Percentiles rank a stretch among this genome's conserved stretches.
These are phyloP conservation scores for Chlamydomonas sp. DNA, from an alignment of 139 green algal species.

Conservation along the genomic window DNA sequence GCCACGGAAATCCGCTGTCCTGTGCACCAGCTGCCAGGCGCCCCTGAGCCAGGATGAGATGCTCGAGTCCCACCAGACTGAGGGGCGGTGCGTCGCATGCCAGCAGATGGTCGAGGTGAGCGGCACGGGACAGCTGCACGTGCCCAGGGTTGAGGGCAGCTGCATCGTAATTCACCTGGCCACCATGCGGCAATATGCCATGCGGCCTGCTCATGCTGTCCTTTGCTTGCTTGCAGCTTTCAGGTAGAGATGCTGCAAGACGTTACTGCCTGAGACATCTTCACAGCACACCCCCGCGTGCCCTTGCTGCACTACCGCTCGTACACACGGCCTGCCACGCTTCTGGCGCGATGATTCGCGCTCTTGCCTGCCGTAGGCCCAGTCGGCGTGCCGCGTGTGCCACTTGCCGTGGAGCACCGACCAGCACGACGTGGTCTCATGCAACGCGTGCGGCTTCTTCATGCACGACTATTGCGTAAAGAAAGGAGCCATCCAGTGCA, in stretches of 20 bases:
- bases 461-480: slow-evolving; percentile 37
- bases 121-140: neutral
- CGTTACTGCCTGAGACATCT: too few species aligned
- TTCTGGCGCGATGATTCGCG: neutral
- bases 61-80: neutral
- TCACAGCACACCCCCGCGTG: too few species aligned
- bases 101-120: slow-evolving; percentile 33
- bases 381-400: slow-evolving; percentile 30
- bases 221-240: too few species aligned
- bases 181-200: too few species aligned
- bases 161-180: neutral
- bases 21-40: slow-evolving; percentile 12
- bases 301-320: too few species aligned
- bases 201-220: too few species aligned
- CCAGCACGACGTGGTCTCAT: slow-evolving; percentile 7
- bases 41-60: slow-evolving; percentile 24
- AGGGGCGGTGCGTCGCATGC: slow-evolving; percentile 12
- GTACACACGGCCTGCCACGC: neutral
- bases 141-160: neutral
- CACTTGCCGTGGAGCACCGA: slow-evolving; percentile 31
- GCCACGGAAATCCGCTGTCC: too few species aligned
- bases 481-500: slow-evolving; percentile 27
- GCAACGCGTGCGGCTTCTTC: slow-evolving; percentile 22
- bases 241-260: too few species aligned
- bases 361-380: neutral